Evolutionary conservation across 2,329 filamentous ascomycete species (phyloP), one percentile per base, ranked within the genome.

Genomic region (Xylaria sp.): DNA sequence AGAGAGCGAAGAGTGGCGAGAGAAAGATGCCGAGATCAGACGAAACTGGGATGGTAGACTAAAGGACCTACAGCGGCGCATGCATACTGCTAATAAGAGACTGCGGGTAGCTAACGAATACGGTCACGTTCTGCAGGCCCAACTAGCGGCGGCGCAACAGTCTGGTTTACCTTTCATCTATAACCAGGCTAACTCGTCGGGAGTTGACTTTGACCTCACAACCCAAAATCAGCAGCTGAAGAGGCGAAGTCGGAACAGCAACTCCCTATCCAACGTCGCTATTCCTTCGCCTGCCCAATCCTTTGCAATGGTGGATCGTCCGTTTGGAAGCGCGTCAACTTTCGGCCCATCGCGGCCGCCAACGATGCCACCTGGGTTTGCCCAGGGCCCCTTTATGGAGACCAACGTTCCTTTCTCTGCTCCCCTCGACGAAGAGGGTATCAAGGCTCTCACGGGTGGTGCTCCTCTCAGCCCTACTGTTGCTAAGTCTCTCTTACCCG

Each of bases 401-500:
- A 78, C 83, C 50, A 80, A 82, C 1, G 74, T 80, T 3, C 83
- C 84, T 70, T 79, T 78, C 74, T 79, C 73, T 73, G 82, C 69
- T 73, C 83, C 69, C 74, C 78, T 89, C 63, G 88, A 87, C 5
- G 90, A 92, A 36, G 85, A 88, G 1, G 89, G 91, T 19, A 80
- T 90, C 4, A 87, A 88, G 66, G 84, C 84, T 19, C 78, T 91
- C 42, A 89, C 85, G 2, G 86, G 85, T 19, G 89, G 88, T 32
- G 92, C 91, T 1, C 91, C 91, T 0, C 87, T 95, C 77, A 94
- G 92, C 74, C 93, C 93, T 1, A 92, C 91, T 3, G 93, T 92
- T 1, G 89, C 91, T 36, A 36, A 36, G 32, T 86, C 90, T 17
- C 83, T 95, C 3, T 81, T 97, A 17, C 93, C 93, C 0, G 92